Evolutionary conservation across 192 early-diverging fungal species (phyloP).

Genomic region (Entrophospora sp.): DNA sequence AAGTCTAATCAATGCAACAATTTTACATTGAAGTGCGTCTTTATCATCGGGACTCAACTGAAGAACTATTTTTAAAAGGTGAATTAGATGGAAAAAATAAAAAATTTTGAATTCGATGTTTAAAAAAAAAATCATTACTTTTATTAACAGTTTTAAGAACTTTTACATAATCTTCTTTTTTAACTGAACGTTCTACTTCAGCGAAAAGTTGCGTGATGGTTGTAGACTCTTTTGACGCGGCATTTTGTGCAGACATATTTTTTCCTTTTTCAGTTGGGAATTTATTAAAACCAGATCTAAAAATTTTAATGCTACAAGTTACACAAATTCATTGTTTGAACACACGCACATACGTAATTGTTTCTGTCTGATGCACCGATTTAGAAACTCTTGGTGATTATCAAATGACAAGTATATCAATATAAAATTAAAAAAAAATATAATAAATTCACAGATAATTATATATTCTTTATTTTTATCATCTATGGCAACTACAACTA

Average conservation of each 20-base stretch:
- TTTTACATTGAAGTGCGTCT: conserved; percentile 49
- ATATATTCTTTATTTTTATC: too few species aligned
- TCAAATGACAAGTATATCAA: too few species aligned
- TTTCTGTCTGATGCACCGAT: too few species aligned
- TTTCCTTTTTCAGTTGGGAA: too few species aligned
- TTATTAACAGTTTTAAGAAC: conserved; percentile 43
- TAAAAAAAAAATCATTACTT: conserved; percentile 28
- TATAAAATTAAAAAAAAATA: too few species aligned
- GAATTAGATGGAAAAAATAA: background rate
- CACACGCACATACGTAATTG: too few species aligned
- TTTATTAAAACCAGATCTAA: too few species aligned
- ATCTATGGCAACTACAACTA: too few species aligned
- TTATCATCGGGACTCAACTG: conserved; percentile 34
- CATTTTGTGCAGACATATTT: conserved; percentile 2
- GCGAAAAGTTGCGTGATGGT: conserved; percentile 41
- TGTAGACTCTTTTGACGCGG: conserved; percentile 12
- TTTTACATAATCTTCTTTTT: conserved; percentile 45
- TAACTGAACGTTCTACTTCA: conserved; percentile 40
- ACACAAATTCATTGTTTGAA: too few species aligned
- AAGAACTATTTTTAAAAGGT: conserved; percentile 24
- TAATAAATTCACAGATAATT: too few species aligned
- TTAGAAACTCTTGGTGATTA: too few species aligned
- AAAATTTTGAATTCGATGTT: background rate
- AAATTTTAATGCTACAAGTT: too few species aligned
- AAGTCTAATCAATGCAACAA: conserved; percentile 45